Conservation (phyloP, 352 stramenopile species). For the Globisporangium cederbergense region DNA sequence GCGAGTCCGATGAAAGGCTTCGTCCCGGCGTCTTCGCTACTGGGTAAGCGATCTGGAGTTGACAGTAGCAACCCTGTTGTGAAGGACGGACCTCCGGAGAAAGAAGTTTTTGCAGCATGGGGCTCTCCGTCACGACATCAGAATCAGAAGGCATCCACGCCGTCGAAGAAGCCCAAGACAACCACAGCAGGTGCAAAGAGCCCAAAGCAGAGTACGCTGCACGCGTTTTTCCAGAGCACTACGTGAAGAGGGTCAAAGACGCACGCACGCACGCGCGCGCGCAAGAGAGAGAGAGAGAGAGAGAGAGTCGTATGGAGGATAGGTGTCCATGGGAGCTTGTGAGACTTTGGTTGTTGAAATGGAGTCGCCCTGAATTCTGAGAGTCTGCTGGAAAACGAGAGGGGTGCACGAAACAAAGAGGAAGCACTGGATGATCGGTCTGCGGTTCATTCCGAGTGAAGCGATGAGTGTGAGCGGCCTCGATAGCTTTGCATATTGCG, state of each 20-base stretch:
- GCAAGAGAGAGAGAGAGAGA: background rate
- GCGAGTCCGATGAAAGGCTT: slow-evolving; percentile 22
- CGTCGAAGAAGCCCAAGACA: slow-evolving; percentile 12
- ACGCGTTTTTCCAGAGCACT: slow-evolving; percentile 30
- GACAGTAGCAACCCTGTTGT: background rate
- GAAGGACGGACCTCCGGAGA: background rate
- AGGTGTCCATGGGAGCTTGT: background rate
- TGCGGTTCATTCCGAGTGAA: no score
- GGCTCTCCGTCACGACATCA: background rate
- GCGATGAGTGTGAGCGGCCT: background rate
- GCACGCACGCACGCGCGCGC: no score
- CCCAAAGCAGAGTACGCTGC: slow-evolving; percentile 27
- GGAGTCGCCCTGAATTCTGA: background rate
- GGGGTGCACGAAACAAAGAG: no score
- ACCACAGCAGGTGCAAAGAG: background rate
- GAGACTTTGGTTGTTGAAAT: background rate
- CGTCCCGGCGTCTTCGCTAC: slow-evolving; percentile 39
- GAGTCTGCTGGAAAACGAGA: no score
- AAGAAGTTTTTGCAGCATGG: background rate
- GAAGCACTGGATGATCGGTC: no score
- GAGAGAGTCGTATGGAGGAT: background rate
- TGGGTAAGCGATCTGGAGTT: slow-evolving; percentile 29
- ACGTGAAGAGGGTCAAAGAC: slow-evolving; percentile 9
- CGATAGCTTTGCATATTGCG: background rate
- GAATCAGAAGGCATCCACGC: background rate